Evolutionary conservation across 148 eudicot genomes (phyloP).

Genomic region (Rhododendron molle): DNA sequence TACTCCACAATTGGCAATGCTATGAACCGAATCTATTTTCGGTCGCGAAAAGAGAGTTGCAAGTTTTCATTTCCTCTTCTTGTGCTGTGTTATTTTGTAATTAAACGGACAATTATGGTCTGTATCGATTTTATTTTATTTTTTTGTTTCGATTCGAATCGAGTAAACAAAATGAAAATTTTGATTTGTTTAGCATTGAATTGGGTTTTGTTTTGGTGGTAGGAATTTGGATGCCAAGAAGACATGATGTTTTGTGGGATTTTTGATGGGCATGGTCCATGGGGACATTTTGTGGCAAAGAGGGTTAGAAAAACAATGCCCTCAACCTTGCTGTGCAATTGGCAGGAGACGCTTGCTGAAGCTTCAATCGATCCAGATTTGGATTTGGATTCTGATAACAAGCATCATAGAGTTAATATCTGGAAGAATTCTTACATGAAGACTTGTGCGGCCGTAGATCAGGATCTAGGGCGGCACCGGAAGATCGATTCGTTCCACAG

Average conservation of each 20-base stretch:
- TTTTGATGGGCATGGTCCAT: constrained; percentile 94
- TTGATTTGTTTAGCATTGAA: neutral
- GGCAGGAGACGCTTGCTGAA: constrained; percentile 71
- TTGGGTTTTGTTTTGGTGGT: constrained; percentile 13
- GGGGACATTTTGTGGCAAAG: constrained; percentile 95
- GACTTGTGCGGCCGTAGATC: constrained; percentile 77
- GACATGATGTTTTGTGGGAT: constrained; percentile 93
- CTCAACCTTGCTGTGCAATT: constrained; percentile 58
- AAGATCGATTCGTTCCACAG: constrained; percentile 69
- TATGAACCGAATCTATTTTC: neutral
- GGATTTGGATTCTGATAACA: constrained; percentile 47
- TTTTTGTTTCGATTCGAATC: neutral
- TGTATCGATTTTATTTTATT: neutral
- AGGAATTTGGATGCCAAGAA: constrained; percentile 91
- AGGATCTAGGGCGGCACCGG: constrained; percentile 58
- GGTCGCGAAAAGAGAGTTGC: neutral
- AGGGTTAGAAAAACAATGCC: constrained; percentile 80
- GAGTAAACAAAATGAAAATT: neutral
- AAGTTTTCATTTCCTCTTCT: neutral
- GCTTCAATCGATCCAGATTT: constrained; percentile 52
- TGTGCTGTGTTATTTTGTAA: neutral
- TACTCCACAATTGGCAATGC: neutral
- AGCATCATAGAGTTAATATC: constrained; percentile 46
- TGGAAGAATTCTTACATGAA: constrained; percentile 80
- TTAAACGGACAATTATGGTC: neutral